Base-by-base conservation (phyloP, 2,329 filamentous ascomycete genomes). In the Periconia sp. region DNA sequence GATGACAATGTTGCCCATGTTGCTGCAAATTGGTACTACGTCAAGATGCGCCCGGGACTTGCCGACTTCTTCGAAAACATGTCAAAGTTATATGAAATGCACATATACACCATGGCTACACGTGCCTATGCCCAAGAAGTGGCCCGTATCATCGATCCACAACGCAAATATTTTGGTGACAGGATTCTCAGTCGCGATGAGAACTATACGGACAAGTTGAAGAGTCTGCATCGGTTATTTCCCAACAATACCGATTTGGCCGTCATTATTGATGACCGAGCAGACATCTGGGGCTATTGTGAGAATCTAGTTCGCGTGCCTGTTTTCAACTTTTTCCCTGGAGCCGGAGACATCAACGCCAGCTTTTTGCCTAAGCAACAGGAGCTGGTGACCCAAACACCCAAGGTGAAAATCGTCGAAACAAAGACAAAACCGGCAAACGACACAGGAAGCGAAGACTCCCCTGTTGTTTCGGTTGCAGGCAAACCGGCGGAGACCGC, bases 101-200 rank as follows among this genome's bases (percentile, higher is more conserved):
- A 99, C 72, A 93, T 99, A 58, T 99, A 99, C 78, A 99, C 94
- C 42, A 99, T 99, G 94, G 94, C 93, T 52, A 99, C 94, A 19
- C 85, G 94, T 59, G 91, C 93, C n/a, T 99, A 99, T 70, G 94
- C 94, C 10, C 82, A 92, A 63, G 89, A 91, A 56, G 95, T 99
- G 63, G 92, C 92, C 37, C 88, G 89, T 62, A 93, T 99, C 58
- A 90, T 99, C 57, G 94, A 99, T 67, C 93, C 93, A 0, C 86
- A 93, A 33, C 85, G 88, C 59, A 92, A 88, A 70, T 85, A 96
- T 10, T 99, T 99, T 72, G 93, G 90, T 40, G 92, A 97, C 74
- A 86, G 94, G 51, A 92, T 99, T 65, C 89, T 99, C 67, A 97
- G 93, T 74, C 89, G 94, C 66, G 93, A 97, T 71, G 94, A 99